A percentile compares a stretch with the other conserved stretches of the same genome.
Evolutionary conservation across 495 filamentous ascomycete species (phyloP).

Genomic region (Astrothelium subdiscretum): DNA sequence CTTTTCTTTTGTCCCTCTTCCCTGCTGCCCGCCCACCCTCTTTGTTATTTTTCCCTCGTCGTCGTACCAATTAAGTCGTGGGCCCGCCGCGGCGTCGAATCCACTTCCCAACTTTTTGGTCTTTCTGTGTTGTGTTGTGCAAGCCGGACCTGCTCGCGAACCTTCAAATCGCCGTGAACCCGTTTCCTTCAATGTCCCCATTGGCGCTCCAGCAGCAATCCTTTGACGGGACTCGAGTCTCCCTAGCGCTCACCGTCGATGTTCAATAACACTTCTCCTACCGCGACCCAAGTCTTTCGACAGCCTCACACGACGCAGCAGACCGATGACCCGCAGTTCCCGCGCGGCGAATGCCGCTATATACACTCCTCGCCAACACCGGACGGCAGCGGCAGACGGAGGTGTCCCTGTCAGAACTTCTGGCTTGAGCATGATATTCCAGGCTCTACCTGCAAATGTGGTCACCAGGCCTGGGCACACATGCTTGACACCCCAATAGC

Average conservation of each 20-base stretch:
- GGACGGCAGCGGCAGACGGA: slow-evolving; percentile 11
- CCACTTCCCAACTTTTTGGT: not conserved
- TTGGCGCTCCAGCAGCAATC: slow-evolving; percentile 1
- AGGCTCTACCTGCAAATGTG: slow-evolving; percentile 26
- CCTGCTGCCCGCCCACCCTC: not conserved
- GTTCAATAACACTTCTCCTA: not conserved
- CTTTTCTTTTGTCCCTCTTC: not conserved
- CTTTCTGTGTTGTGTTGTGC: not conserved
- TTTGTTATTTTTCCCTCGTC: not conserved
- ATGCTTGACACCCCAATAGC: slow-evolving; percentile 12
- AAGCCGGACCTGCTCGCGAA: not conserved
- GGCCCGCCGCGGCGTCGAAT: too few relatives aligned
- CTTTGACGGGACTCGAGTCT: slow-evolving; percentile 1
- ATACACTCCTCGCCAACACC: slow-evolving; percentile 13
- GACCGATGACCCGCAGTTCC: slow-evolving; percentile 14
- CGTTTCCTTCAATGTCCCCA: not conserved
- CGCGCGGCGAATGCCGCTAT: slow-evolving; percentile 26
- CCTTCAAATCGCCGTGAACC: not conserved
- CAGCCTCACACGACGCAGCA: not conserved
- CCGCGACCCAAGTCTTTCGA: not conserved
- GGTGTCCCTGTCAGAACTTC: slow-evolving; percentile 25
- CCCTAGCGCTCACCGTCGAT: not conserved
- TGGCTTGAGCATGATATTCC: slow-evolving; percentile 15
- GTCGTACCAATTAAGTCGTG: too few relatives aligned
- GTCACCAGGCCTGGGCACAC: slow-evolving; percentile 29